Evolutionary conservation across 2,329 filamentous ascomycete species (phyloP).

Genomic region (Alternaria longipes): DNA sequence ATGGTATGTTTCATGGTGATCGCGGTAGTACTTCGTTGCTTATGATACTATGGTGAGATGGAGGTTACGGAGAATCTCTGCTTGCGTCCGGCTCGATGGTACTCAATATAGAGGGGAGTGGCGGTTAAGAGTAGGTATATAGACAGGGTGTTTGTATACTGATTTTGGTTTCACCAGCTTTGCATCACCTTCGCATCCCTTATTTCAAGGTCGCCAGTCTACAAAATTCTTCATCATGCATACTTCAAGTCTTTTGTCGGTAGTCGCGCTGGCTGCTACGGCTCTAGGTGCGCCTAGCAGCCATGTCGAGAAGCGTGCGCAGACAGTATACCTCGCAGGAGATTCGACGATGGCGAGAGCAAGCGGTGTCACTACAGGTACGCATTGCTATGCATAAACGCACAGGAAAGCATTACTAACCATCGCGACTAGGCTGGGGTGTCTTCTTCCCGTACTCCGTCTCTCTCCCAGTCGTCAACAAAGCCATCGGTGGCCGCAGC

Average conservation of each 20-base stretch:
- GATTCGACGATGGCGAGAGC: constrained; percentile 69
- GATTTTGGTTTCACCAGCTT: background rate
- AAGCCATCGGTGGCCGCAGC: constrained; percentile 71
- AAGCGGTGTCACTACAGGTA: constrained; percentile 57
- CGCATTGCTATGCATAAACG: background rate
- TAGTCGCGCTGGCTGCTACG: constrained; percentile 31
- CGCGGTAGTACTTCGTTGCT: constrained; percentile 1
- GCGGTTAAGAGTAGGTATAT: background rate
- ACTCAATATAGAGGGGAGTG: background rate
- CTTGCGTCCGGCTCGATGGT: background rate
- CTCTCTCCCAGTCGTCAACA: constrained; percentile 65
- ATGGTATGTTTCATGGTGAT: constrained; percentile 7
- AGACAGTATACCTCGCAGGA: constrained; percentile 65
- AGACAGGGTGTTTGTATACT: background rate
- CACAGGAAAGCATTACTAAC: background rate
- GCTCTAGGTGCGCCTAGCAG: constrained; percentile 36
- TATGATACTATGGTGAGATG: background rate
- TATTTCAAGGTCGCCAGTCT: background rate
- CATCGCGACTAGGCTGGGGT: constrained; percentile 65
- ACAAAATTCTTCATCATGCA: background rate
- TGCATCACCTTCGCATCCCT: background rate
- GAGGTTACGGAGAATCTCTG: background rate
- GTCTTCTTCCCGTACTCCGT: constrained; percentile 65
- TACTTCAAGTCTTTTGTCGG: constrained; percentile 27
- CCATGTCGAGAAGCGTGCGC: constrained; percentile 39